phyloP scores from a whole-genome alignment of 2,329 filamentous ascomycete genomes.

The Ophiostoma perfectum region DNA sequence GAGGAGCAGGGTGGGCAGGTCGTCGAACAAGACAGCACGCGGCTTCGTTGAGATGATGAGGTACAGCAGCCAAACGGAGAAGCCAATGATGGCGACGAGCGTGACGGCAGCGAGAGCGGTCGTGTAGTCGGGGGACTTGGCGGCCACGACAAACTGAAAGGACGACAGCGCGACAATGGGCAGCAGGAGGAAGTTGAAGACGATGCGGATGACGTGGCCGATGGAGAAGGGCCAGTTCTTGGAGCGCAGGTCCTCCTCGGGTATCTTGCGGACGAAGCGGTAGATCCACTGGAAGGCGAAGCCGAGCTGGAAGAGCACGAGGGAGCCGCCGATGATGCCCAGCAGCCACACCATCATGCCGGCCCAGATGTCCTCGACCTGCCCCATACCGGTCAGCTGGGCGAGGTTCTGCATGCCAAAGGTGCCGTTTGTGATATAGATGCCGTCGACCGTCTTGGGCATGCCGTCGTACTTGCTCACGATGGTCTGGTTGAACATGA shows the following conservation, averaged over 20 bases:
- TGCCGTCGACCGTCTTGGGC: constrained; percentile 68
- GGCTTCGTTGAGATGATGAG: constrained; percentile 77
- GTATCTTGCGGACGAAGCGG: constrained; percentile 62
- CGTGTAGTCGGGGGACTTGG: constrained; percentile 60
- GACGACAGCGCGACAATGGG: constrained; percentile 82
- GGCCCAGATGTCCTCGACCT: constrained; percentile 78
- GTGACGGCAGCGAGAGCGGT: constrained; percentile 71
- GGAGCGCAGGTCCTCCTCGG: constrained; percentile 79
- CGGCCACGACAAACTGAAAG: constrained; percentile 80
- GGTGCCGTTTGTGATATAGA: constrained; percentile 73
- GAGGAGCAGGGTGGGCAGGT: constrained; percentile 78
- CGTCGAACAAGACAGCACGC: constrained; percentile 84
- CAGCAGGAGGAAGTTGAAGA: constrained; percentile 88
- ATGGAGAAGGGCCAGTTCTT: constrained; percentile 88
- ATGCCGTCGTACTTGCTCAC: constrained; percentile 63
- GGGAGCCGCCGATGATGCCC: constrained; percentile 63
- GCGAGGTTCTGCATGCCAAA: constrained; percentile 76
- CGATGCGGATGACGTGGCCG: constrained; percentile 73
- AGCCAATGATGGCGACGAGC: constrained; percentile 64
- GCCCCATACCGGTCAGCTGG: constrained; percentile 75
- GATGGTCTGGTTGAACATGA: constrained; percentile 92
- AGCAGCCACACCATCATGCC: constrained; percentile 90
- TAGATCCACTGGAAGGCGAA: constrained; percentile 74
- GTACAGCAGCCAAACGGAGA: constrained; percentile 72
- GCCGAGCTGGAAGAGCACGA: constrained; percentile 66